Conservation (phyloP, 306 rosid species). For the Malus orientalis region DNA sequence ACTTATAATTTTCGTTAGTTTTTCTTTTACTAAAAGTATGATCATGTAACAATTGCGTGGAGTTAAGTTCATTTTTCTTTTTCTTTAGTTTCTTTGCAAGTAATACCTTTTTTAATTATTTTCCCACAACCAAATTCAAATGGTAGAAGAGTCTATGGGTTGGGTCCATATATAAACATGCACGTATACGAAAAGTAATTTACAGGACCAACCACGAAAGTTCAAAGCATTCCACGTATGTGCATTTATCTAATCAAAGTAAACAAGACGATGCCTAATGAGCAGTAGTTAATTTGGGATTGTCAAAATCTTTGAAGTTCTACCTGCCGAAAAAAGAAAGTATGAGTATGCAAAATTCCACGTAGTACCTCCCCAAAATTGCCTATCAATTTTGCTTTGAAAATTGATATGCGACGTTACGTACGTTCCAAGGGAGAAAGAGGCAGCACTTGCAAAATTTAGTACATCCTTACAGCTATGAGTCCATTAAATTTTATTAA, state of each 20-base stretch:
- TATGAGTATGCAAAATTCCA: not conserved
- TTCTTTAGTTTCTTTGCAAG: not conserved
- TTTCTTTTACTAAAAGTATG: no score
- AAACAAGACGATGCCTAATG: not conserved
- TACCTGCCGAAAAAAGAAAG: not conserved
- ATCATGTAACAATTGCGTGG: no score
- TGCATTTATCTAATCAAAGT: not conserved
- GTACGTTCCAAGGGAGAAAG: not conserved
- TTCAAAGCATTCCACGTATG: no score
- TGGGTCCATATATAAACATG: no score
- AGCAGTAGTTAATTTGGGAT: no score
- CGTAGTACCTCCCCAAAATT: not conserved
- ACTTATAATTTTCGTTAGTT: no score
- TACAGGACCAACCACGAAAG: no score
- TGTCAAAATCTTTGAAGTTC: no score
- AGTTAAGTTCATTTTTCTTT: no score
- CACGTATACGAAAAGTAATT: no score
- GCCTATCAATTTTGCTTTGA: not conserved
- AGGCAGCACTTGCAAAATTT: not conserved
- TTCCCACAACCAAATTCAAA: not conserved
- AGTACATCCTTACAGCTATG: not conserved
- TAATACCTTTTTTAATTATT: not conserved
- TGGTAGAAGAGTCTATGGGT: not conserved
- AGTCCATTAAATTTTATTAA: not conserved
- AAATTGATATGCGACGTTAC: not conserved